Evolutionary conservation across 129 eudicot genomes (phyloP), one percentile per base, ranked within the genome.

Genomic region (Solidago caesia): DNA sequence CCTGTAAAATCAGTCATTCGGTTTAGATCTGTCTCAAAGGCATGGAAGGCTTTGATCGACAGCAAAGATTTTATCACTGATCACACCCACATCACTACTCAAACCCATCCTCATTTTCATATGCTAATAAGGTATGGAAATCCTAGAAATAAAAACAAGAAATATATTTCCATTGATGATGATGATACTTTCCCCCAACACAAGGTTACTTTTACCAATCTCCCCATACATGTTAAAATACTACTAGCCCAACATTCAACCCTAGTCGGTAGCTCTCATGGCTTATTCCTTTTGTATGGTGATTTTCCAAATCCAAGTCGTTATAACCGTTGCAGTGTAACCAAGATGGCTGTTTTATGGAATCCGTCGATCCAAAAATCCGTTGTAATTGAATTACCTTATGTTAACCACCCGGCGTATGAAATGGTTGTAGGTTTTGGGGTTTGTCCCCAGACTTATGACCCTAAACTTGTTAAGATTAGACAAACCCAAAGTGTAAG

Each of bases 401-500:
- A 44, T 47, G n/a, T 21, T 21, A 21, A 59, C 25, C 4, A 47
- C 7, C 2, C n/a, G 14, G 3, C 2, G 7, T n/a, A 21, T 45
- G 13, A 12, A 47, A 46, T 25, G 0, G 11, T 8, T 5, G 13
- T 68, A 46, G 72, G 57, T 11, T 47, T 68, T 68, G 56, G 56
- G 7, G 72, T 67, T 67, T 47, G 72, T 46, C 72, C 58, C 10
- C 15, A 15, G 2, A 47, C 73, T 10, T 46, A 8, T 10, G 58
- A 68, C 59, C 59, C 73, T 47, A 68, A 68, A 44, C 33, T 68
- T 25, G 59, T 68, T 11, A 26, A 44, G 33, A 66, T 66, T 6
- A 44, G 39, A 67, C 16, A 16, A 16, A 8, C 0, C 21, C 21
- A 21, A 21, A 21, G 21, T 21, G 21, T 21, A 21, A 21, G 21